Percentiles rank a stretch among this genome's conserved stretches.
phyloP scores from a whole-genome alignment of 768 basidiomycete species.

The Candolleomyces efflorescens region DNA sequence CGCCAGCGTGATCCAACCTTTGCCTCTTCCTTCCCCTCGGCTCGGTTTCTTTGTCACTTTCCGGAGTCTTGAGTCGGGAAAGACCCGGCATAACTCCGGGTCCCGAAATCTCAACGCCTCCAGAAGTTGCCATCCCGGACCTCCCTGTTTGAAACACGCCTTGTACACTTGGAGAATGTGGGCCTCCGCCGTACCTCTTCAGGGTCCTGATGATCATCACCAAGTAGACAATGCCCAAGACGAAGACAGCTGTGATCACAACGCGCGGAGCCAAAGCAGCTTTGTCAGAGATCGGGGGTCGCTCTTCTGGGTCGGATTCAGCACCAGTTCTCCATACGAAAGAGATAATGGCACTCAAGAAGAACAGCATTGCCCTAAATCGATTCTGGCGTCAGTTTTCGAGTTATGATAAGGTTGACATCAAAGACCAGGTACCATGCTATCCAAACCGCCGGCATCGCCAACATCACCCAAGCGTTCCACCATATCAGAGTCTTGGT shows the following conservation, averaged over 20 bases:
- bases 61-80: slow-evolving; percentile 5
- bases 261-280: slow-evolving; percentile 51
- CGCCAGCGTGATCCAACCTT: slow-evolving; percentile 2
- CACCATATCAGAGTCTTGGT: slow-evolving; percentile 29
- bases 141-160: slow-evolving; percentile 8
- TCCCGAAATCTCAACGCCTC: not conserved
- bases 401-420: not conserved
- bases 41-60: slow-evolving; percentile 18
- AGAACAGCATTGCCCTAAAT: slow-evolving; percentile 61
- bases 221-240: slow-evolving; percentile 60
- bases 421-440: slow-evolving; percentile 42
- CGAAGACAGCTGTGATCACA: slow-evolving; percentile 48
- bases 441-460: slow-evolving; percentile 64
- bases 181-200: slow-evolving; percentile 46
- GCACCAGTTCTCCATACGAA: slow-evolving; percentile 72
- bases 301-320: slow-evolving; percentile 30
- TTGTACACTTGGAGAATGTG: slow-evolving; percentile 16
- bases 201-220: slow-evolving; percentile 58
- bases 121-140: slow-evolving; percentile 1
- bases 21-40: slow-evolving; percentile 25
- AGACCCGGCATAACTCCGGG: slow-evolving; percentile 4
- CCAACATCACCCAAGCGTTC: slow-evolving; percentile 33
- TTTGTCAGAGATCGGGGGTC: slow-evolving; percentile 29
- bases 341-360: slow-evolving; percentile 56
- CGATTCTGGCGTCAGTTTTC: not conserved